Evolutionary conservation across 179 eudicot species (phyloP).

Genomic region (Amaranthus tricolor): DNA sequence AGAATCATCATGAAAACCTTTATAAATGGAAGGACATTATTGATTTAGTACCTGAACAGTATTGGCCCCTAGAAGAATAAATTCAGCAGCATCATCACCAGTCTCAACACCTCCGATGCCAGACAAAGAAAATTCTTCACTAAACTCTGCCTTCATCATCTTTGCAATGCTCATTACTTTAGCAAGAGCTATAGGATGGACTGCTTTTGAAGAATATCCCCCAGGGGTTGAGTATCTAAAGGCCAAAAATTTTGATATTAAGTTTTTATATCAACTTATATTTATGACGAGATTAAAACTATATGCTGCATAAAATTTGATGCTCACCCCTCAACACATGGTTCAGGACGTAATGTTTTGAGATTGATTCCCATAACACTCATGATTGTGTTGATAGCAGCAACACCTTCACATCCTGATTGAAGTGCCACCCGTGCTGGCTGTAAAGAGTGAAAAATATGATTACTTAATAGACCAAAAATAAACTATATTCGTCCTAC

Average conservation of each 20-base stretch:
- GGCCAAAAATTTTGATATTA: background rate
- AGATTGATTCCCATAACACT: constrained; percentile 99
- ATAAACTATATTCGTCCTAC: background rate
- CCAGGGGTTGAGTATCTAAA: constrained; percentile 95
- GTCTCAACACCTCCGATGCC: constrained; percentile 98
- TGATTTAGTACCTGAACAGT: constrained; percentile 77
- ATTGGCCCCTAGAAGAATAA: constrained; percentile 91
- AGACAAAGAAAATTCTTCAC: constrained; percentile 71
- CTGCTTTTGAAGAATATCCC: constrained; percentile 93
- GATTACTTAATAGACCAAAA: background rate
- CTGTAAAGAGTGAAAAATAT: constrained; percentile 32
- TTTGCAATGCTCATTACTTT: constrained; percentile 93
- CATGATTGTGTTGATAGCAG: constrained; percentile 93
- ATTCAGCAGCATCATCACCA: constrained; percentile 95
- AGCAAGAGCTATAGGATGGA: constrained; percentile 96
- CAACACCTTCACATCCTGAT: constrained; percentile 86
- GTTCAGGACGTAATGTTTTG: constrained; percentile 88
- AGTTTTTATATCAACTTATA: background rate
- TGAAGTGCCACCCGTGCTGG: constrained; percentile 84
- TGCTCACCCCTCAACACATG: constrained; percentile 96
- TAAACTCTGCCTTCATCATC: constrained; percentile 91
- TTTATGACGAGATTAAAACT: background rate
- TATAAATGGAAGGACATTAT: background rate
- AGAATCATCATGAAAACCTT: background rate
- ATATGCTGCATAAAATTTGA: constrained; percentile 10